These are phyloP conservation scores for Nymphaea thermarum DNA, from an alignment of 164 flowering plant genomes.

Conservation along the genomic window DNA sequence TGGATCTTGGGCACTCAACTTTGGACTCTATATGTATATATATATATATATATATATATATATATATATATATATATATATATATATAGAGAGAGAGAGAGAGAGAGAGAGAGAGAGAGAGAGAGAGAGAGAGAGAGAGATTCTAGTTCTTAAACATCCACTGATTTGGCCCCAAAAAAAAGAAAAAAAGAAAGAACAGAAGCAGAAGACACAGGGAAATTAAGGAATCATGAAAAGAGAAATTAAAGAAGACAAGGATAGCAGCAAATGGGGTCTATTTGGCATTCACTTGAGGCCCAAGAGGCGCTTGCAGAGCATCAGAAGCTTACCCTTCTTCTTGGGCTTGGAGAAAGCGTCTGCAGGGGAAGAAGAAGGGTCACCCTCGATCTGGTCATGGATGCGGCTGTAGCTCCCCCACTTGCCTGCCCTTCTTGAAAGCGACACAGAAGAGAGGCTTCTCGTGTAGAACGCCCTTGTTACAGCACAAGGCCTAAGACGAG, in stretches of 20 bases:
- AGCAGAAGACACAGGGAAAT: neutral
- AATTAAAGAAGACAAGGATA: neutral
- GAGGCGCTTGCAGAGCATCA: slow-evolving; percentile 12
- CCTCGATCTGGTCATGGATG: slow-evolving; percentile 34
- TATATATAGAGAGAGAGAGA: too few species aligned
- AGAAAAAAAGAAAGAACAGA: neutral
- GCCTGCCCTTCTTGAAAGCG: neutral
- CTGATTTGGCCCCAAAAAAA: too few species aligned
- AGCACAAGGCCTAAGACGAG: slow-evolving; percentile 7
- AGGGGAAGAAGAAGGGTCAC: neutral
- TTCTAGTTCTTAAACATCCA: too few species aligned
- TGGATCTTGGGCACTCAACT: too few species aligned
- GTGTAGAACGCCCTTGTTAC: slow-evolving; percentile 33
- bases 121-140: too few species aligned
- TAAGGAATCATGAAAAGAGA: neutral
- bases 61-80: too few species aligned
- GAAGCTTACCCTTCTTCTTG: slow-evolving; percentile 7
- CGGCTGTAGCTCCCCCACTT: slow-evolving; percentile 32
- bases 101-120: too few species aligned
- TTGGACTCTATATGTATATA: too few species aligned
- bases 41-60: too few species aligned
- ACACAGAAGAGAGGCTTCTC: slow-evolving; percentile 45
- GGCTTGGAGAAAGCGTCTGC: slow-evolving; percentile 4
- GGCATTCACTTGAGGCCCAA: slow-evolving; percentile 2
- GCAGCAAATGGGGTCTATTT: neutral